phyloP scores from a whole-genome alignment of 1,284 basidiomycete genomes.

The Paramarasmius palmivorus region DNA sequence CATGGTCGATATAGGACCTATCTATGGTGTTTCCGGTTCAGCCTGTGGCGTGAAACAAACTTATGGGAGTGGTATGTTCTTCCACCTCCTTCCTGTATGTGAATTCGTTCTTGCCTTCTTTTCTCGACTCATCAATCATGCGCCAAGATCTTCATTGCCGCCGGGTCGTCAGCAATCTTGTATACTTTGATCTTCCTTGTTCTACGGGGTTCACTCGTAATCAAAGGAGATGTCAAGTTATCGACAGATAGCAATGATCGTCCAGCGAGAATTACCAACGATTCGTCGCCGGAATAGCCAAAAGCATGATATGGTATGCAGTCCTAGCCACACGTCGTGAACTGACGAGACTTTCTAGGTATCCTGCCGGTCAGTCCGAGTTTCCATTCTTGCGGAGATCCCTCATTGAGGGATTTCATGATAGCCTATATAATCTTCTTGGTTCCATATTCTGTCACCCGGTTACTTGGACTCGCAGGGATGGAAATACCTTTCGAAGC shows the following conservation, averaged over 20 bases:
- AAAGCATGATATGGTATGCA: slow-evolving; percentile 67
- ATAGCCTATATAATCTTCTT: slow-evolving; percentile 61
- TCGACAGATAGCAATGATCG: slow-evolving; percentile 46
- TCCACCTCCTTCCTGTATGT: slow-evolving; percentile 61
- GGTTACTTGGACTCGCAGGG: slow-evolving; percentile 50
- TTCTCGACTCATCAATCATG: slow-evolving; percentile 6
- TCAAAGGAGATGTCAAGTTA: slow-evolving; percentile 47
- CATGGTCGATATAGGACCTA: slow-evolving; percentile 29
- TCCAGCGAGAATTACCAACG: slow-evolving; percentile 51
- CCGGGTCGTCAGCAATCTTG: slow-evolving; percentile 51
- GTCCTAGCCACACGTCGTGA: neutral
- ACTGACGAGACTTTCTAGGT: slow-evolving; percentile 39
- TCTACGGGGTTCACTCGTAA: slow-evolving; percentile 50
- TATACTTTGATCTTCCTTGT: slow-evolving; percentile 60
- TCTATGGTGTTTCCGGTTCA: slow-evolving; percentile 54
- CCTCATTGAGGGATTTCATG: slow-evolving; percentile 7
- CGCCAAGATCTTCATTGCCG: slow-evolving; percentile 54
- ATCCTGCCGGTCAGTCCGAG: slow-evolving; percentile 52
- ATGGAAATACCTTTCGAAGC: slow-evolving; percentile 43
- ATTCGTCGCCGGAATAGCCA: slow-evolving; percentile 59
- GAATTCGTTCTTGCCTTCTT: neutral
- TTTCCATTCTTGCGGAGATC: neutral
- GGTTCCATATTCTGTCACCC: slow-evolving; percentile 57
- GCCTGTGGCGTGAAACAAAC: slow-evolving; percentile 50
- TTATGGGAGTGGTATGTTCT: slow-evolving; percentile 44